Evolutionary conservation across 164 flowering plant genomes (phyloP), one percentile per base, ranked within the genome.

Genomic region (Magnolia kwangsiensis): DNA sequence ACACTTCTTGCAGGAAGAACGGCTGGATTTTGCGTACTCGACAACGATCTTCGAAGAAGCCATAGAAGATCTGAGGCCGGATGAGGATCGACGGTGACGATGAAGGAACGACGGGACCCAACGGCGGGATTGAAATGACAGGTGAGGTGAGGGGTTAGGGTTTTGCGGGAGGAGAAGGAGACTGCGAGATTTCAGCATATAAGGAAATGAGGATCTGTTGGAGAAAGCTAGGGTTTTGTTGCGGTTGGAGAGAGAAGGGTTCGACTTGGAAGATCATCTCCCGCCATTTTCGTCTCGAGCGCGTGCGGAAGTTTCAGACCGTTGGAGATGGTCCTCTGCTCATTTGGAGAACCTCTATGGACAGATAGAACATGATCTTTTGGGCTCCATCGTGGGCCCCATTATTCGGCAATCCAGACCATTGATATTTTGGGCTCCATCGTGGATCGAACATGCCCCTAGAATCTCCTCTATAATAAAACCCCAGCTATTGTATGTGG

Each of bases 1-100:
- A 83, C 98, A 95, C 63, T 81, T 83, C 86, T 90, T 91, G 84
- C 98, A 95, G 9, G 96, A 78, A 4, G 97, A 92, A 7, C 93
- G 83, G 23, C 74, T 80, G 61, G 97, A 90, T 74, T 91, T 92
- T 1, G 98, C 96, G 81, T 95, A 92, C 87, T 95, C 97, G 0
- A 87, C 98, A 0, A 85, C 80, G 21, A 89, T 70, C 72, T 85
- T 84, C 29, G 83, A 55, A 23, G 88, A 27, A 50, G 76, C 74
- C 84, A 74, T 77, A 7, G 61, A 7, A 51, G 63, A 63, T 63
- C 27, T 13, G 64, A 58, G 50, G 18, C 45, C 27, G 9, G 31
- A 63, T 13, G 51, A 45, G 49, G 11, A 50, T 18, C 67, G 19
- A 50, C 72, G 51, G n/a, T 29, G 3, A 19, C 61, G 49, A 59